These are phyloP conservation scores for Triglochin maritima DNA, from an alignment of 106 monocot species.

Conservation along the genomic window DNA sequence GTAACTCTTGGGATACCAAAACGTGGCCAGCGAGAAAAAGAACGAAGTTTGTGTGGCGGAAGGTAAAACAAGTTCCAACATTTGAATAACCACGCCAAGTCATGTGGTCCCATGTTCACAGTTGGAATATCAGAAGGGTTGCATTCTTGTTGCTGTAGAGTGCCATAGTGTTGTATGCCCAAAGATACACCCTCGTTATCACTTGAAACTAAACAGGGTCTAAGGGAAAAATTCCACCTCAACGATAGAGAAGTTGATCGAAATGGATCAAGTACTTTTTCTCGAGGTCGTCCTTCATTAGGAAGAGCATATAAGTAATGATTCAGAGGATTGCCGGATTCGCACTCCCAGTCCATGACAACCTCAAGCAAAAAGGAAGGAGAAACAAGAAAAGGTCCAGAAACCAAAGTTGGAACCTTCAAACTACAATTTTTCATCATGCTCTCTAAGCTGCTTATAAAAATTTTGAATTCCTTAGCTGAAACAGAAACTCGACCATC, in stretches of 20 bases:
- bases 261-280: constrained; percentile 83
- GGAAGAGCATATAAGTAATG: constrained; percentile 94
- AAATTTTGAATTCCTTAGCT: constrained; percentile 58
- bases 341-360: constrained; percentile 89
- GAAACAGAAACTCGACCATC: constrained; percentile 74
- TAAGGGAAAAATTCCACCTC: constrained; percentile 70
- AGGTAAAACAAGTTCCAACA: constrained; percentile 74
- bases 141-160: constrained; percentile 17
- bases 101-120: constrained; percentile 71
- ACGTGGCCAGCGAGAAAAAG: constrained; percentile 97
- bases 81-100: constrained; percentile 78
- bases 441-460: constrained; percentile 63
- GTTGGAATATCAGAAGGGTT: constrained; percentile 42
- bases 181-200: constrained; percentile 14
- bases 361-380: constrained; percentile 74
- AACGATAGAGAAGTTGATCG: constrained; percentile 90
- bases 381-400: constrained; percentile 50
- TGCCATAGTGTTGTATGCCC: constrained; percentile 11
- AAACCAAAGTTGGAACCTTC: constrained; percentile 32
- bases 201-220: constrained; percentile 22
- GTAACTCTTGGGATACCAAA: constrained; percentile 73
- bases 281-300: constrained; percentile 54
- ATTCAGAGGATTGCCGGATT: constrained; percentile 79
- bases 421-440: constrained; percentile 56
- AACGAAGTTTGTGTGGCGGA: constrained; percentile 91